phyloP scores from a whole-genome alignment of 2,329 filamentous ascomycete genomes.

The Paraphaeosphaeria sporulosa region DNA sequence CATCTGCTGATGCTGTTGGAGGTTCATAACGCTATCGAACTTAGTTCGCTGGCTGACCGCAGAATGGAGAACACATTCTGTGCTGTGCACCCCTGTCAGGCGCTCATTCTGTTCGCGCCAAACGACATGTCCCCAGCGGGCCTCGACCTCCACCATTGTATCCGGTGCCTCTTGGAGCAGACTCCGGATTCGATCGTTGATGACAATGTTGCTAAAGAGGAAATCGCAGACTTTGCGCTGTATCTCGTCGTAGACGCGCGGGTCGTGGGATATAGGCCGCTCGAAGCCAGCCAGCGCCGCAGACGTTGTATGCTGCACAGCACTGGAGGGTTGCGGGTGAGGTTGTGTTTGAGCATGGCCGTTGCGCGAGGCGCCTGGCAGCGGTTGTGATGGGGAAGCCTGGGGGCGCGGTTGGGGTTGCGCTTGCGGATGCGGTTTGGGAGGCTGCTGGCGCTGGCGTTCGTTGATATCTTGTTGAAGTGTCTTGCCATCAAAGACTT shows the following conservation, averaged over 20 bases:
- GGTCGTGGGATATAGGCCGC: conserved; percentile 71
- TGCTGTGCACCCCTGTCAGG: conserved; percentile 74
- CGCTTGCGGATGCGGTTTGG: conserved; percentile 26
- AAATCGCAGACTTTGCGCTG: conserved; percentile 83
- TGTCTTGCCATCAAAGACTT: conserved; percentile 27
- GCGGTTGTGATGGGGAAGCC: conserved; percentile 20
- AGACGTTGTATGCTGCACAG: conserved; percentile 16
- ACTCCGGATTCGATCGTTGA: conserved; percentile 64
- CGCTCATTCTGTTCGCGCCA: conserved; percentile 73
- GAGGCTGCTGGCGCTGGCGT: conserved; percentile 26
- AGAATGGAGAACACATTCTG: conserved; percentile 48
- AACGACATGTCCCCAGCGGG: conserved; percentile 84
- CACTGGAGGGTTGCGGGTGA: conserved; percentile 16
- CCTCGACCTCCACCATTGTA: conserved; percentile 89
- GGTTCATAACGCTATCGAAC: conserved; percentile 90
- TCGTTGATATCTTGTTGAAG: conserved; percentile 33
- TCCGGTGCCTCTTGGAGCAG: conserved; percentile 64
- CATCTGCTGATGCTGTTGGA: conserved; percentile 85
- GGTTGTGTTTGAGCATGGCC: conserved; percentile 26
- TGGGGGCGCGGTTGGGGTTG: conserved; percentile 12
- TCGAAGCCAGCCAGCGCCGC: conserved; percentile 52
- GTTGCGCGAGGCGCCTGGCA: conserved; percentile 24
- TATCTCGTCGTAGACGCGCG: conserved; percentile 74
- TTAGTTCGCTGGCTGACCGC: conserved; percentile 28
- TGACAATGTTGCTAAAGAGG: conserved; percentile 74